Conservation (phyloP, 2,329 filamentous ascomycete species). For the Neoascochyta sp. region DNA sequence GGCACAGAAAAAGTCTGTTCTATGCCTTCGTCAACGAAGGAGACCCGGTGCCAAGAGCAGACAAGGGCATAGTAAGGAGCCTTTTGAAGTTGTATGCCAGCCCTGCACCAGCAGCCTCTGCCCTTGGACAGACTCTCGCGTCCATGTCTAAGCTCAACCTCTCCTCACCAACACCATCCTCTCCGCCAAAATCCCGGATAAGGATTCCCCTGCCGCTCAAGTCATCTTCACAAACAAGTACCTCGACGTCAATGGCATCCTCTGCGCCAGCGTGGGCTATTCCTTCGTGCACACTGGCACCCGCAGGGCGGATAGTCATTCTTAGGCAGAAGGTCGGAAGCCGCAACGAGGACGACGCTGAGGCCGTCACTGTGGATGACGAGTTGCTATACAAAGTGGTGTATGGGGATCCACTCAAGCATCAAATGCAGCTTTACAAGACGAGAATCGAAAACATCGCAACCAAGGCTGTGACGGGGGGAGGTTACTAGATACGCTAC, state of each 20-base stretch:
- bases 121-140: slow-evolving; percentile 14
- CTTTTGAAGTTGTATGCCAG: slow-evolving; percentile 67
- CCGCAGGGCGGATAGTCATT: slow-evolving; percentile 66
- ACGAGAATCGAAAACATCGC: slow-evolving; percentile 68
- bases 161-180: slow-evolving; percentile 5
- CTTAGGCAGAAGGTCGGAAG: slow-evolving; percentile 46
- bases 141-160: slow-evolving; percentile 27
- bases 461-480: slow-evolving; percentile 61
- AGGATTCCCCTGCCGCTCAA: slow-evolving; percentile 19
- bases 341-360: slow-evolving; percentile 50
- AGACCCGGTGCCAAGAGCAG: slow-evolving; percentile 73
- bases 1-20: slow-evolving; percentile 65
- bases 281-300: slow-evolving; percentile 63
- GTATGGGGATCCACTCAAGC: slow-evolving; percentile 78
- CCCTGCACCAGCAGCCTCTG: slow-evolving; percentile 47
- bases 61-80: slow-evolving; percentile 70
- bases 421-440: slow-evolving; percentile 76
- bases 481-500: slow-evolving; percentile 24
- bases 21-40: slow-evolving; percentile 81
- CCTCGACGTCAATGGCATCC: slow-evolving; percentile 28
- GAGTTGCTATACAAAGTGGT: slow-evolving; percentile 65
- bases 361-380: slow-evolving; percentile 66
- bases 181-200: slow-evolving; percentile 13
- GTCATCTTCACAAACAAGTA: slow-evolving; percentile 17
- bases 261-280: slow-evolving; percentile 57